Evolutionary conservation across 108 stramenopile species (phyloP).

Genomic region (Skeletonema marinoi): DNA sequence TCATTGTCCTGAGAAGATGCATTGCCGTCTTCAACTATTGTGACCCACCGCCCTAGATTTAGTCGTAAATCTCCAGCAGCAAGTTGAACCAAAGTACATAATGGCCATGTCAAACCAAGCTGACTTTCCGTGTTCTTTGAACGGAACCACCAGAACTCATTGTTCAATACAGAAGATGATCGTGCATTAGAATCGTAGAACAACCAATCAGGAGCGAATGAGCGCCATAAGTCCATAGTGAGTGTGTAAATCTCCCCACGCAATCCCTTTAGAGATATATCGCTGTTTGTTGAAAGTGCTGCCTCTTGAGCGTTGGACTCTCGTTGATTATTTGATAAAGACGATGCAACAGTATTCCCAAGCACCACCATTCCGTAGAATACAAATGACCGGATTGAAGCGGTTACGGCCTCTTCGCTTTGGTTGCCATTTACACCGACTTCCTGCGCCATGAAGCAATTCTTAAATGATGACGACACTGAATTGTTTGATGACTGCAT

Average conservation of each 20-base stretch:
- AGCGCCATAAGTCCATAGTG: slow-evolving; percentile 29
- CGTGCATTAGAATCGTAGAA: background rate
- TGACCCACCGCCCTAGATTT: slow-evolving; percentile 33
- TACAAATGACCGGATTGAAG: slow-evolving; percentile 33
- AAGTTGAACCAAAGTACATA: slow-evolving; percentile 36
- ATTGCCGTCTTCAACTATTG: slow-evolving; percentile 4
- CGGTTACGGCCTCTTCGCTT: background rate
- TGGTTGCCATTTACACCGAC: background rate
- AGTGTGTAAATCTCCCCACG: slow-evolving; percentile 30
- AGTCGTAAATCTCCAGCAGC: slow-evolving; percentile 47
- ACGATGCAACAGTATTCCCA: slow-evolving; percentile 7
- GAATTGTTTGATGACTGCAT: background rate
- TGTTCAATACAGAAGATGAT: background rate
- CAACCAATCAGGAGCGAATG: slow-evolving; percentile 40
- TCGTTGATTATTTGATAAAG: background rate
- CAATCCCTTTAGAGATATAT: background rate
- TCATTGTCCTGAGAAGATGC: background rate
- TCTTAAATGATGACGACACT: background rate
- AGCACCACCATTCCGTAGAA: slow-evolving; percentile 37
- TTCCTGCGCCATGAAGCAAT: no score
- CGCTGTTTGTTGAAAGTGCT: background rate
- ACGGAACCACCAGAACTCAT: background rate
- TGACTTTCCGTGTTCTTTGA: background rate
- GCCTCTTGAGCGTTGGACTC: background rate
- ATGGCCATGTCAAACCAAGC: slow-evolving; percentile 35